These are phyloP conservation scores for Epichloe brachyelytri DNA, from an alignment of 2,329 filamentous ascomycete genomes.

Conservation along the genomic window DNA sequence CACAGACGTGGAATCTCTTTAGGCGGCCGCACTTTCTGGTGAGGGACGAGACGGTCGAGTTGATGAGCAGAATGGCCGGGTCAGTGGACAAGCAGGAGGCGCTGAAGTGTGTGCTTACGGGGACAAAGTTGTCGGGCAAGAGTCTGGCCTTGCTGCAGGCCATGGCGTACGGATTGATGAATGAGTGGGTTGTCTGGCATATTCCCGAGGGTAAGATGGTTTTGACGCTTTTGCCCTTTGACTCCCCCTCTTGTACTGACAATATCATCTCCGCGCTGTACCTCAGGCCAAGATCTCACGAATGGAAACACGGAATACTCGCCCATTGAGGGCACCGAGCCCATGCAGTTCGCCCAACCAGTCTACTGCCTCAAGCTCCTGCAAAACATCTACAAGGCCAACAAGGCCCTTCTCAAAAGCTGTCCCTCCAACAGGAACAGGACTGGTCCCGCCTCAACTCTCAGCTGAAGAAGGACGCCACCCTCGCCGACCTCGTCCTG, in stretches of 20 bases:
- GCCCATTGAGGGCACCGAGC: constrained; percentile 46
- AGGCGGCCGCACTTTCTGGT: constrained; percentile 67
- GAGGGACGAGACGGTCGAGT: constrained; percentile 60
- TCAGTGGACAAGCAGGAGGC: constrained; percentile 40
- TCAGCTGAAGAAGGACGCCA: constrained; percentile 38
- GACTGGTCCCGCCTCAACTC: constrained; percentile 29
- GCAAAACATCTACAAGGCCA: constrained; percentile 58
- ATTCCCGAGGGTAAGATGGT: constrained; percentile 65
- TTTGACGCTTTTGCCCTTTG: too few relatives aligned
- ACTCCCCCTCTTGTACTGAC: neutral
- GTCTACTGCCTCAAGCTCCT: constrained; percentile 65
- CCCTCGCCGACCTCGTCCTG: constrained; percentile 56
- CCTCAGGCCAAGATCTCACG: constrained; percentile 59
- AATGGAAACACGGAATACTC: constrained; percentile 72
- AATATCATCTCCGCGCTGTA: neutral
- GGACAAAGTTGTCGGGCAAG: constrained; percentile 68
- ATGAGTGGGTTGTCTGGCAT: constrained; percentile 79
- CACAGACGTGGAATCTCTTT: constrained; percentile 82
- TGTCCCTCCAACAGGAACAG: constrained; percentile 30
- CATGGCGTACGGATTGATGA: constrained; percentile 66
- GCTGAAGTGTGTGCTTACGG: constrained; percentile 55
- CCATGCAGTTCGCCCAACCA: constrained; percentile 61
- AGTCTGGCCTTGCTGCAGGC: constrained; percentile 76
- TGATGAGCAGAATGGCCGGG: constrained; percentile 50
- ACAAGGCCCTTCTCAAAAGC: constrained; percentile 47